Conservation (phyloP, 352 stramenopile species). For the Achlya hypogyna region DNA sequence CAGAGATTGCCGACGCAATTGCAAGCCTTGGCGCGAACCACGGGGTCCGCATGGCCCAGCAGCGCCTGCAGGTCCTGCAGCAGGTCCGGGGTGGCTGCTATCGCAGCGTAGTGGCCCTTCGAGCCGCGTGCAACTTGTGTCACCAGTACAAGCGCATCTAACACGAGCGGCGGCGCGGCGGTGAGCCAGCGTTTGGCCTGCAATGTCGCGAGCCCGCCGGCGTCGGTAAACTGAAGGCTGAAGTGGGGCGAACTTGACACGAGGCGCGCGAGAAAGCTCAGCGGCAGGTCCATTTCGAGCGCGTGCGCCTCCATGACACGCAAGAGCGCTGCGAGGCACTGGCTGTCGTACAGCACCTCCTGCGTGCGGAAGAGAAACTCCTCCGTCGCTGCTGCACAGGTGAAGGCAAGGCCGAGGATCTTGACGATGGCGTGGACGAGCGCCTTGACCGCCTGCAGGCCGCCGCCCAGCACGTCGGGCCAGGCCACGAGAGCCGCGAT, state of each 20-base stretch:
- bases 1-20: slow-evolving; percentile 92
- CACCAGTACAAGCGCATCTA: slow-evolving; percentile 76
- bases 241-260: slow-evolving; percentile 82
- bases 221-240: slow-evolving; percentile 63
- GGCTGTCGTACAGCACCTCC: slow-evolving; percentile 58
- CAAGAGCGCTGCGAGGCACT: slow-evolving; percentile 56
- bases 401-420: slow-evolving; percentile 71
- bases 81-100: slow-evolving; percentile 44
- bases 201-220: slow-evolving; percentile 53
- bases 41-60: slow-evolving; percentile 54
- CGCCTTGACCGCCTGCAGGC: slow-evolving; percentile 68
- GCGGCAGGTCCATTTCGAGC: slow-evolving; percentile 39
- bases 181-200: slow-evolving; percentile 56
- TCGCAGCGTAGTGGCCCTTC: slow-evolving; percentile 55
- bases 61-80: slow-evolving; percentile 33
- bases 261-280: slow-evolving; percentile 75
- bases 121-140: slow-evolving; percentile 81
- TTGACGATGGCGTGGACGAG: slow-evolving; percentile 80
- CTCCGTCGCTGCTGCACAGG: slow-evolving; percentile 43
- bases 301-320: slow-evolving; percentile 23
- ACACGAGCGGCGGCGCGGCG: slow-evolving; percentile 40
- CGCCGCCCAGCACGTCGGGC: slow-evolving; percentile 69
- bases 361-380: slow-evolving; percentile 57
- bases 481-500: slow-evolving; percentile 59
- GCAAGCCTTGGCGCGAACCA: slow-evolving; percentile 79